Evolutionary conservation across 2,329 filamentous ascomycete species (phyloP), one percentile per base, ranked within the genome.

Genomic region (Phyllosticta paracitricarpa): DNA sequence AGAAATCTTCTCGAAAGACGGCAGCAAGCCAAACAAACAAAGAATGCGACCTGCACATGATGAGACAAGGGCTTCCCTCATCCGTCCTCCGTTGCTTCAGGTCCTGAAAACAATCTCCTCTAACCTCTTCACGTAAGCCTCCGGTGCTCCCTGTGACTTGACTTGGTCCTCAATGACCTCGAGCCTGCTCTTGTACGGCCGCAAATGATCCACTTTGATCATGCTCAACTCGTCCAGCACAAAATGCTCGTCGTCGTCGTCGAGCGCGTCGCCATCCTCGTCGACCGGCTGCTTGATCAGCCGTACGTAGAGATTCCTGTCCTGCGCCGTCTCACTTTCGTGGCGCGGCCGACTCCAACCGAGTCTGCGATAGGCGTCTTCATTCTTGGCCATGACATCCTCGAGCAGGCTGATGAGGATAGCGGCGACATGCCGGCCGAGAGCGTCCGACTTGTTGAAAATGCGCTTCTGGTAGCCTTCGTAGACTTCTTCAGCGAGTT

Each of bases 381-480:
- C 63, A 56, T 74, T 72, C 53, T 71, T 68, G 19, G 68, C 63
- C 2, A 68, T 66, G 30, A 74, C 72, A 2, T 66, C 66, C 30
- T 72, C 68, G 12, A 75, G 65, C 30, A 74, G 72, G 4, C 58
- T 67, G 26, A 74, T 63, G 14, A 74, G 63, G 10, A 70, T 65
- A 35, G 67, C 68, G 8, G 68, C 69, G n/a, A 71, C 68, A 8
- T 66, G 63, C 25, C 68, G 65, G 12, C 67, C 68, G 10, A 70
- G 61, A 7, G 66, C 64, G 30, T 60, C 66, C 62, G 12, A 62
- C 62, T 51, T 71, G 68, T 40, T 69, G 62, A 19, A 53, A 19
- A n/a, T 12, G 48, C 26, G 9, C 4, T 51, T 33, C 6, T 68
- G 52, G 54, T 68, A 68, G 56, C 69, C 71, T 1, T 71, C 66